Percentiles rank a stretch among this genome's conserved stretches.
Conservation (phyloP, 2,329 filamentous ascomycete genomes). For the Didymellaceae sp. region DNA sequence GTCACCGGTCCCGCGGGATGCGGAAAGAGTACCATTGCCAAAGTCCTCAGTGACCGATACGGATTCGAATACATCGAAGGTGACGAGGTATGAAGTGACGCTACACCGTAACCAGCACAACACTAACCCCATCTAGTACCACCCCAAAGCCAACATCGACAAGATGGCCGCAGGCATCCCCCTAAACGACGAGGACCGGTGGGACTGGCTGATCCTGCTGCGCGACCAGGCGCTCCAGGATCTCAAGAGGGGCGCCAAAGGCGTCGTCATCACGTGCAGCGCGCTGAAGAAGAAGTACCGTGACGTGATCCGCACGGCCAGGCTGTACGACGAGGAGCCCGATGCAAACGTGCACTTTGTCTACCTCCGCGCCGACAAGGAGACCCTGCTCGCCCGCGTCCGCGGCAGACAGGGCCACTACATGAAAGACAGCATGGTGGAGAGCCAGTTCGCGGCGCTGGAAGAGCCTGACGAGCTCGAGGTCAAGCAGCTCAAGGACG, state of each 20-base stretch:
- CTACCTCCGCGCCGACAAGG: constrained; percentile 81
- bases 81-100: constrained; percentile 52
- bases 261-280: constrained; percentile 95
- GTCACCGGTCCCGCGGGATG: constrained; percentile 62
- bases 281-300: constrained; percentile 97
- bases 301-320: constrained; percentile 66
- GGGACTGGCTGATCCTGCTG: constrained; percentile 83
- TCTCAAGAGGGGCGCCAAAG: constrained; percentile 45
- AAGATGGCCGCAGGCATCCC: constrained; percentile 89
- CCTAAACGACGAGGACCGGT: constrained; percentile 89
- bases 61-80: constrained; percentile 58
- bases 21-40: constrained; percentile 61
- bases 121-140: constrained; percentile 47
- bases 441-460: constrained; percentile 87
- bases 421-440: constrained; percentile 95
- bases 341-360: constrained; percentile 77
- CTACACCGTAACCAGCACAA: background rate
- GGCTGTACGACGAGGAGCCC: constrained; percentile 54
- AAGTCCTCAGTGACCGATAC: constrained; percentile 53
- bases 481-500: constrained; percentile 54
- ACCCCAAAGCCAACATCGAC: constrained; percentile 62
- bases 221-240: constrained; percentile 53
- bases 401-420: constrained; percentile 80
- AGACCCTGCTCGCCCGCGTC: constrained; percentile 77
- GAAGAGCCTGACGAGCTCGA: constrained; percentile 78